Conservation (phyloP, 2,329 filamentous ascomycete genomes). For the Fusarium incarnatum region DNA sequence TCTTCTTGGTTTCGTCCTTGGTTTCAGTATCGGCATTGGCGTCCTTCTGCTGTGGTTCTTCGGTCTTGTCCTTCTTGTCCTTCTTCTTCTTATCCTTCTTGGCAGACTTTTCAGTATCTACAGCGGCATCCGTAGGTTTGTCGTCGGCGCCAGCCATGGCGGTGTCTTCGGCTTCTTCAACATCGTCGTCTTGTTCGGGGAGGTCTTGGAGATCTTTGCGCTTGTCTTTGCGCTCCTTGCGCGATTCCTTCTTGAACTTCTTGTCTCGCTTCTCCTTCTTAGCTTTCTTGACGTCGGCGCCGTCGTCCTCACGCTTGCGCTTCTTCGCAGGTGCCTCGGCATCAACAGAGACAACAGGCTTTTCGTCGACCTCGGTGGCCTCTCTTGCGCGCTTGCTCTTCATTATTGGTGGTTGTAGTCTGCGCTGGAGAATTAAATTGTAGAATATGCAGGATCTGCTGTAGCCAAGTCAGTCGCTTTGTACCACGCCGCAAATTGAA, state of each 20-base stretch:
- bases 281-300: slow-evolving; percentile 44
- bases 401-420: slow-evolving; percentile 31
- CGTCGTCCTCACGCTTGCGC: slow-evolving; percentile 53
- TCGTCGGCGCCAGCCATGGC: slow-evolving; percentile 44
- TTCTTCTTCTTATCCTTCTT: slow-evolving; percentile 49
- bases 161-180: slow-evolving; percentile 38
- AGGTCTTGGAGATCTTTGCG: slow-evolving; percentile 54
- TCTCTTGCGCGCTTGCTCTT: slow-evolving; percentile 57
- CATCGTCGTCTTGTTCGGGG: slow-evolving; percentile 49
- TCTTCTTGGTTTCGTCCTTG: slow-evolving; percentile 51
- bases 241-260: slow-evolving; percentile 51
- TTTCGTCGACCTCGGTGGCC: slow-evolving; percentile 47
- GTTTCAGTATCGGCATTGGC: slow-evolving; percentile 36
- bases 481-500: slow-evolving; percentile 16
- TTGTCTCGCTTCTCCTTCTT: slow-evolving; percentile 54
- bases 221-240: slow-evolving; percentile 57
- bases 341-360: slow-evolving; percentile 36
- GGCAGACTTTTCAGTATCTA: slow-evolving; percentile 37
- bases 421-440: slow-evolving; percentile 2
- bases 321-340: slow-evolving; percentile 50
- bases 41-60: slow-evolving; percentile 20
- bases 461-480: slow-evolving; percentile 21
- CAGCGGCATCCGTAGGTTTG: slow-evolving; percentile 32
- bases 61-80: slow-evolving; percentile 47
- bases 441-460: slow-evolving; percentile 20